Evolutionary conservation across 371 early-diverging fungal genomes (phyloP).

Genomic region (Chytridiales sp.): DNA sequence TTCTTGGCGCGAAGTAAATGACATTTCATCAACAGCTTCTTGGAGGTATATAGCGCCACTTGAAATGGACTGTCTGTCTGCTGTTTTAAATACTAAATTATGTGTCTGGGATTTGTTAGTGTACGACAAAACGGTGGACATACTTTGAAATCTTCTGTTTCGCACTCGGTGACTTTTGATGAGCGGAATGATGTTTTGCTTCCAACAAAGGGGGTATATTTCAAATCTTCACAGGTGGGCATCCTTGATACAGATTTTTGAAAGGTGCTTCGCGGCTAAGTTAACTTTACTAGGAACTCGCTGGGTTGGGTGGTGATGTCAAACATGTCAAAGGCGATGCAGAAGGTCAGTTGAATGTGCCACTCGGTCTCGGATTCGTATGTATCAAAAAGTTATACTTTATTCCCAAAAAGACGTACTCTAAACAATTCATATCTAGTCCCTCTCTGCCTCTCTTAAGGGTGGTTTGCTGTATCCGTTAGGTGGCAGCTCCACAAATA

Average conservation of each 20-base stretch:
- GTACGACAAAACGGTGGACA: constrained; percentile 88
- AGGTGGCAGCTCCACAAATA: constrained; percentile 29
- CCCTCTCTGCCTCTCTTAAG: constrained; percentile 54
- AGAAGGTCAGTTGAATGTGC: constrained; percentile 59
- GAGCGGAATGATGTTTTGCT: constrained; percentile 72
- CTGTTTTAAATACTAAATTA: no score
- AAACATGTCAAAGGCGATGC: constrained; percentile 69
- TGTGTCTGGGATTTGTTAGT: constrained; percentile 49
- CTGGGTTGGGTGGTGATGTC: constrained; percentile 84
- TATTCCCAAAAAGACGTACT: constrained; percentile 29
- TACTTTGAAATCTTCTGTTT: constrained; percentile 77
- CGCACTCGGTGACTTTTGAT: constrained; percentile 68
- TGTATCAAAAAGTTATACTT: no score
- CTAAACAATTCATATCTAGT: constrained; percentile 28
- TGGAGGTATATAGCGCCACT: constrained; percentile 51
- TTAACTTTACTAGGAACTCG: constrained; percentile 66
- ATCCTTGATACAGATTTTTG: neutral
- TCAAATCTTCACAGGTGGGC: constrained; percentile 49
- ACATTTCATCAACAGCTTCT: constrained; percentile 71
- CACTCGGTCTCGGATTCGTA: constrained; percentile 57
- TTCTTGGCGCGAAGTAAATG: constrained; percentile 77
- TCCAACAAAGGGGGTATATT: constrained; percentile 72
- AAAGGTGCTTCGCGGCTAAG: neutral
- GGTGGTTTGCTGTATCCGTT: constrained; percentile 70
- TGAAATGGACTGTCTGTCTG: no score